Conservation (phyloP, 1,284 basidiomycete species). For the Microbotryomycetes sp. region DNA sequence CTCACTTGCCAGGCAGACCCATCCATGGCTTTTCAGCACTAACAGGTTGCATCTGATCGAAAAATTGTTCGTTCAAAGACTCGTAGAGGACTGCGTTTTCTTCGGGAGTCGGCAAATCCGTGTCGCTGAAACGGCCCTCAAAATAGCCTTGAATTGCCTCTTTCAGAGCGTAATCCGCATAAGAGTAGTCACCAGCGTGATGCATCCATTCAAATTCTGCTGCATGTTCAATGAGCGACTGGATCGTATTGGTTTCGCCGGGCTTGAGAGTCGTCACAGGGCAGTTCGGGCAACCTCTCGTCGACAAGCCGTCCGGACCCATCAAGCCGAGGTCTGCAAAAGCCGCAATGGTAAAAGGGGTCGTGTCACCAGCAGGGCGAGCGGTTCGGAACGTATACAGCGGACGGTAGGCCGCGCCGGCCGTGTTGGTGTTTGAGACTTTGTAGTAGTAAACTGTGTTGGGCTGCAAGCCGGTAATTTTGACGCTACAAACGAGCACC, state of each 20-base stretch:
- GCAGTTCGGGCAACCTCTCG: slow-evolving; percentile 22
- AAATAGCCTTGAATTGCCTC: slow-evolving; percentile 32
- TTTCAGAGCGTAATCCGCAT: slow-evolving; percentile 37
- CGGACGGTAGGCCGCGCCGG: slow-evolving; percentile 17
- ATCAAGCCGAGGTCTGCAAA: slow-evolving; percentile 37
- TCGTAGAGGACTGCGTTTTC: slow-evolving; percentile 35
- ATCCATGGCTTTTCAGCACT: slow-evolving; percentile 35
- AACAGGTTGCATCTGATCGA: slow-evolving; percentile 36
- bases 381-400: slow-evolving; percentile 28
- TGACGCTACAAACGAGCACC: neutral
- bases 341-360: slow-evolving; percentile 28
- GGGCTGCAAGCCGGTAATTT: slow-evolving; percentile 16
- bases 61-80: slow-evolving; percentile 36
- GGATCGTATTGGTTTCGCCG: slow-evolving; percentile 38
- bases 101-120: slow-evolving; percentile 9
- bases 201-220: slow-evolving; percentile 34
- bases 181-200: slow-evolving; percentile 35
- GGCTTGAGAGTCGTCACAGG: slow-evolving; percentile 24
- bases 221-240: slow-evolving; percentile 29
- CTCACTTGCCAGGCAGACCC: slow-evolving; percentile 30
- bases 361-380: slow-evolving; percentile 26
- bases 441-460: slow-evolving; percentile 28
- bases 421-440: slow-evolving; percentile 18
- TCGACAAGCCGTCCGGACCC: slow-evolving; percentile 37
- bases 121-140: slow-evolving; percentile 10